phyloP scores from a whole-genome alignment of 352 stramenopile genomes.

The Elongisporangium prolatum region DNA sequence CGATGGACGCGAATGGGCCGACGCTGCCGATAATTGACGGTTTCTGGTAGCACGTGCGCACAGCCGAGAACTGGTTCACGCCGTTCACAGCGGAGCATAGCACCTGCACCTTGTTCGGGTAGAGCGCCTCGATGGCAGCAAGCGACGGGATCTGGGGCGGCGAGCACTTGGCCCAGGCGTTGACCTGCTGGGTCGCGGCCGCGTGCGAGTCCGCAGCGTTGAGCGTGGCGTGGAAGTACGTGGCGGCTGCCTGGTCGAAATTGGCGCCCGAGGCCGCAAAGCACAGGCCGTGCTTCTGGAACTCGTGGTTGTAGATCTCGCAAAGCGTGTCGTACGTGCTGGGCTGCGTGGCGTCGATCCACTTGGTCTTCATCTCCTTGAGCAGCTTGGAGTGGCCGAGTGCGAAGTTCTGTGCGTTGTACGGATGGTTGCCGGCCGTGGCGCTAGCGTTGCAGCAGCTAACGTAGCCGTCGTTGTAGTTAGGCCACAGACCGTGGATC shows the following conservation, averaged over 20 bases:
- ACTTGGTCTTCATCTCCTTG: constrained; percentile 48
- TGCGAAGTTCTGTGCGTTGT: constrained; percentile 38
- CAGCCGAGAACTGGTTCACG: constrained; percentile 58
- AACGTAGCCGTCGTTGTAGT: constrained; percentile 72
- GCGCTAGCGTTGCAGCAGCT: constrained; percentile 67
- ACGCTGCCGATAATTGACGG: constrained; percentile 6
- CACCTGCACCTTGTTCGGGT: constrained; percentile 56
- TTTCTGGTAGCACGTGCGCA: constrained; percentile 67
- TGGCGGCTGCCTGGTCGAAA: constrained; percentile 39
- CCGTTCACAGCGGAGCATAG: constrained; percentile 55
- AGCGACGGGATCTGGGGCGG: constrained; percentile 26
- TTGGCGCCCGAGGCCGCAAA: constrained; percentile 53
- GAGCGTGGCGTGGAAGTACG: constrained; percentile 64
- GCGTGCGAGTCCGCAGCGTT: constrained; percentile 36
- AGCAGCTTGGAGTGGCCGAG: constrained; percentile 41
- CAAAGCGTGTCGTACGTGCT: constrained; percentile 58
- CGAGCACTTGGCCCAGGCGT: constrained; percentile 37
- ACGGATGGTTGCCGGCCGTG: constrained; percentile 51
- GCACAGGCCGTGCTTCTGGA: constrained; percentile 81
- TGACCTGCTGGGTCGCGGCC: constrained; percentile 44
- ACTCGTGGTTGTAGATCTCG: constrained; percentile 83
- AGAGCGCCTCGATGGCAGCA: constrained; percentile 38
- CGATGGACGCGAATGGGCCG: neutral
- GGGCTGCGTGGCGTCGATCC: constrained; percentile 55
- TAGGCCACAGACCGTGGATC: constrained; percentile 76